Conservation (phyloP, 805 yeast species). For the Metahyphopichia silvanorum region DNA sequence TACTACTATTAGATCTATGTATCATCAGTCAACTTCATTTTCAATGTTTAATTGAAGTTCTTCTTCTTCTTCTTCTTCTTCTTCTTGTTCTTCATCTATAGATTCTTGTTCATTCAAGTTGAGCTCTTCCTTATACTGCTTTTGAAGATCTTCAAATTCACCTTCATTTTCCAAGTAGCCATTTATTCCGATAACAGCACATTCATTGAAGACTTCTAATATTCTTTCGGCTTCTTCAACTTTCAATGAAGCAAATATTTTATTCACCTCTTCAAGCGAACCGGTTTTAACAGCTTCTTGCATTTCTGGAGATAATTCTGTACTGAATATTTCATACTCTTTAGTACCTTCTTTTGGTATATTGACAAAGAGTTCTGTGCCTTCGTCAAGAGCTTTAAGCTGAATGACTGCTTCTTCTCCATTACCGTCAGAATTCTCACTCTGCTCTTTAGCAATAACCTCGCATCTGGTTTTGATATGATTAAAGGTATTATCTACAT, state of each 20-base stretch:
- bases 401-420: constrained; percentile 80
- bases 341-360: constrained; percentile 59
- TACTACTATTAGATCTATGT: constrained; percentile 10
- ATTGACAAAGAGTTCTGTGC: constrained; percentile 66
- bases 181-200: constrained; percentile 80
- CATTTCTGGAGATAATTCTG: constrained; percentile 57
- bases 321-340: constrained; percentile 53
- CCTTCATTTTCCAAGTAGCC: constrained; percentile 71
- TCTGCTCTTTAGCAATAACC: constrained; percentile 53
- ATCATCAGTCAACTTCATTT: too few relatives aligned
- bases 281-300: constrained; percentile 73
- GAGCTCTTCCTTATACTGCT: constrained; percentile 40
- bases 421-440: constrained; percentile 26
- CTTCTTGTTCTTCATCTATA: constrained; percentile 4
- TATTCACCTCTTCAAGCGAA: constrained; percentile 74
- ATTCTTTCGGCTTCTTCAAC: constrained; percentile 78
- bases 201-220: constrained; percentile 70
- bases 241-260: constrained; percentile 69
- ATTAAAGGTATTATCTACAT: constrained; percentile 66
- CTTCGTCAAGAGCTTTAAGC: constrained; percentile 82
- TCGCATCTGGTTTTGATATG: constrained; percentile 79
- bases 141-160: constrained; percentile 54
- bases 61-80: constrained; percentile 7
- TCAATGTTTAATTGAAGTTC: constrained; percentile 7
- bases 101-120: constrained; percentile 7